Evolutionary conservation across 495 filamentous ascomycete species (phyloP).

Genomic region (Neurospora tetraspora): DNA sequence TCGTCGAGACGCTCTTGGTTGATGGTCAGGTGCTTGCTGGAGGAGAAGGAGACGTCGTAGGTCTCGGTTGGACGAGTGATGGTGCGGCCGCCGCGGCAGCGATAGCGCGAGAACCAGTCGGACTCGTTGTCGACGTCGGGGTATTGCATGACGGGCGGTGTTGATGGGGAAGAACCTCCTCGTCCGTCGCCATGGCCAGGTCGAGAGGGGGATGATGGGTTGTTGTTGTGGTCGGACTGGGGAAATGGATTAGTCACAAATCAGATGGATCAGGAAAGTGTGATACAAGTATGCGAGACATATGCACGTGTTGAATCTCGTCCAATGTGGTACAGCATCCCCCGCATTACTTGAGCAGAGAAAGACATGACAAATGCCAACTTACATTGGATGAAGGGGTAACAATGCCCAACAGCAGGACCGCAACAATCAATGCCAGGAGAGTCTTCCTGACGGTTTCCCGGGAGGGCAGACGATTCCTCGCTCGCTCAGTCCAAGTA

Average conservation of each 20-base stretch:
- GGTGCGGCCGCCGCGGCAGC: slow-evolving; percentile 18
- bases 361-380: background rate
- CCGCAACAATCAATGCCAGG: slow-evolving; percentile 9
- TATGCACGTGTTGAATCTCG: background rate
- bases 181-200: background rate
- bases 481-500: slow-evolving; percentile 24
- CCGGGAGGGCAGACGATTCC: slow-evolving; percentile 14
- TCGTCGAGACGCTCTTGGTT: slow-evolving; percentile 9
- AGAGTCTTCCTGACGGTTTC: slow-evolving; percentile 9
- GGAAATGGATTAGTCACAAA: background rate
- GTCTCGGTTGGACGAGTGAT: slow-evolving; percentile 21
- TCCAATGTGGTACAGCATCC: background rate
- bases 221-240: background rate
- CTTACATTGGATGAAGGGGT: background rate
- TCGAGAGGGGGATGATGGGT: background rate
- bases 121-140: slow-evolving; percentile 13
- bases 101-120: slow-evolving; percentile 3
- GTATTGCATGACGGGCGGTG: slow-evolving; percentile 9
- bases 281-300: background rate
- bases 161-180: background rate
- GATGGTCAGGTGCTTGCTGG: slow-evolving; percentile 20
- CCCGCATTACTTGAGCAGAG: background rate
- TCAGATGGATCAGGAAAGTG: too few relatives aligned
- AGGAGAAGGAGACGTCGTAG: slow-evolving; percentile 21
- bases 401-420: slow-evolving; percentile 10